Percentiles rank a stretch among this genome's conserved stretches.
phyloP scores from a whole-genome alignment of 192 early-diverging fungal genomes.

The Chytriomyces hyalinus region DNA sequence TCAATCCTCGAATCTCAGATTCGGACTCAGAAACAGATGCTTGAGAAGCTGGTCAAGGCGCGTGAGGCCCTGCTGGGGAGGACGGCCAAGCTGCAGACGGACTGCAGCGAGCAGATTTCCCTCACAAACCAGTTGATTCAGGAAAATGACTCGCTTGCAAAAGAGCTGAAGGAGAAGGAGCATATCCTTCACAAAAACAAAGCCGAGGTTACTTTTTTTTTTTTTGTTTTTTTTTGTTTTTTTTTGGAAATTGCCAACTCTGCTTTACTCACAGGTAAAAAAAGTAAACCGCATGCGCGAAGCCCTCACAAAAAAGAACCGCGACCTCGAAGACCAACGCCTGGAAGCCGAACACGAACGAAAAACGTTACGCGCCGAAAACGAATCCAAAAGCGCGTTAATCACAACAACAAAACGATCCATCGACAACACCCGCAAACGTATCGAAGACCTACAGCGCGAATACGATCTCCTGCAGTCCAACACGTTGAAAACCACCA shows the following conservation, averaged over 20 bases:
- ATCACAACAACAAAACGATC: conserved; percentile 17
- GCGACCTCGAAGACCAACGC: conserved; percentile 59
- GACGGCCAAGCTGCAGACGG: conserved; percentile 59
- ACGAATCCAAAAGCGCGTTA: conserved; percentile 34
- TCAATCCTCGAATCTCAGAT: conserved; percentile 60
- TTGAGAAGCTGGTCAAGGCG: conserved; percentile 62
- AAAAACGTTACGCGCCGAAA: conserved; percentile 47
- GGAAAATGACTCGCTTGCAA: conserved; percentile 51
- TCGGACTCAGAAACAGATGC: conserved; percentile 53
- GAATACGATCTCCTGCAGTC: conserved; percentile 58
- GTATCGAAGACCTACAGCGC: conserved; percentile 58
- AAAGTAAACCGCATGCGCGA: conserved; percentile 58
- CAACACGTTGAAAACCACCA: conserved; percentile 49
- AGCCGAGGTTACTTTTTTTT: conserved; percentile 26
- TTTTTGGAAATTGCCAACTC: no score
- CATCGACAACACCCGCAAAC: conserved; percentile 54
- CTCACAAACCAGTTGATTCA: conserved; percentile 53
- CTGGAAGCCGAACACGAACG: conserved; percentile 58
- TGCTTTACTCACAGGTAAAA: conserved; percentile 27
- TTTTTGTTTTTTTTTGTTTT: no score
- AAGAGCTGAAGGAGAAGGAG: conserved; percentile 55
- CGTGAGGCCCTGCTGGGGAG: conserved; percentile 55
- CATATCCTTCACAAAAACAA: conserved; percentile 49
- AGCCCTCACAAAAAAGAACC: conserved; percentile 60
- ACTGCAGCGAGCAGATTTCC: conserved; percentile 63